phyloP scores from a whole-genome alignment of 345 rosid genomes.

The Euphorbia peplus region DNA sequence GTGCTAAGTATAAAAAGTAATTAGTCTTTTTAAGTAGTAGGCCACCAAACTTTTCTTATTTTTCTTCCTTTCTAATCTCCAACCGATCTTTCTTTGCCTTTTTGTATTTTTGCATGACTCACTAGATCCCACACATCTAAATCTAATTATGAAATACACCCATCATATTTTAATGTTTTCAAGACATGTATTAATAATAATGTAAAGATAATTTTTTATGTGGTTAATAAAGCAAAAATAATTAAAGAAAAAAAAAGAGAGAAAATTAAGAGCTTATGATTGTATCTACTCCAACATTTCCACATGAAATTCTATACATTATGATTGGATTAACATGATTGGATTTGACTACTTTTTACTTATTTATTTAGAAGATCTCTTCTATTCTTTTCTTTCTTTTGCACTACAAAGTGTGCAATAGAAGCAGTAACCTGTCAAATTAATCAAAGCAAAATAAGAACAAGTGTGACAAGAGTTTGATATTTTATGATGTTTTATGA shows the following conservation, averaged over 20 bases:
- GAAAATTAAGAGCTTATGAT: conserved; percentile 32
- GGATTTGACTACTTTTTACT: conserved; percentile 84
- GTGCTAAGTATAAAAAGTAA: conserved; percentile 22
- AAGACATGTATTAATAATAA: too few relatives aligned
- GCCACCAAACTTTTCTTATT: conserved; percentile 35
- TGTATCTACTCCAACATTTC: conserved; percentile 53
- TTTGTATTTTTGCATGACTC: conserved; percentile 46
- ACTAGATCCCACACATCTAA: conserved; percentile 44
- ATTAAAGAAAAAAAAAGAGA: neutral
- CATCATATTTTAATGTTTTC: too few relatives aligned
- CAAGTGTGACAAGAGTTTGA: too few relatives aligned
- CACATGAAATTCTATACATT: conserved; percentile 67
- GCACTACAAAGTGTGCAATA: conserved; percentile 24
- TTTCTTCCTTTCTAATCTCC: conserved; percentile 16
- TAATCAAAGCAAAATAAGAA: conserved; percentile 16
- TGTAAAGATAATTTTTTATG: neutral
- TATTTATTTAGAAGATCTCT: conserved; percentile 29
- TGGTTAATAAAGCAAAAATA: conserved; percentile 16
- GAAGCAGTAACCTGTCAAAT: conserved; percentile 24
- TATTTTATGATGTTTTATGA: too few relatives aligned
- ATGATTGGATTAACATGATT: conserved; percentile 59
- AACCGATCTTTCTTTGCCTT: conserved; percentile 11
- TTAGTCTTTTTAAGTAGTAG: conserved; percentile 40
- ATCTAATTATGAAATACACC: conserved; percentile 24
- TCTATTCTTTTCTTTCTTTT: conserved; percentile 9